Evolutionary conservation across 2,329 filamentous ascomycete species (phyloP).

Genomic region (Trichophyton schoenleinii): DNA sequence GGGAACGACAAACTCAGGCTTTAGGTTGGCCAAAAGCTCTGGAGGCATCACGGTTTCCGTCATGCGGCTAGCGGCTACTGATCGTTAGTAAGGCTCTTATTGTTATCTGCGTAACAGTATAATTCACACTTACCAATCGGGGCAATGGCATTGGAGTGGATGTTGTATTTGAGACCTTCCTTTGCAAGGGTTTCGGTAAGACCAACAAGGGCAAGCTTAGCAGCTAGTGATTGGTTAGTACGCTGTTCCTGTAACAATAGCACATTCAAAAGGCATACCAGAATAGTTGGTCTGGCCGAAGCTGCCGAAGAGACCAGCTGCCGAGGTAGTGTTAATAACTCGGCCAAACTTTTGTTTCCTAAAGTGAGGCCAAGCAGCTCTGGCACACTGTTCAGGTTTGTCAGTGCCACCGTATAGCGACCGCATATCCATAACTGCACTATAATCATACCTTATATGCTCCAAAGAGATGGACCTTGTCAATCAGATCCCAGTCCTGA

Average conservation of each 20-base stretch:
- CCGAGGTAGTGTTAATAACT: conserved; percentile 94
- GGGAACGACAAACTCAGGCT: conserved; percentile 91
- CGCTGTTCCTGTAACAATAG: conserved; percentile 13
- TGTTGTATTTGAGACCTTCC: conserved; percentile 97
- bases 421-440: not conserved
- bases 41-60: conserved; percentile 90
- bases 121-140: conserved; percentile 47
- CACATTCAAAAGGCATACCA: conserved; percentile 30
- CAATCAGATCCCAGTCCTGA: conserved; percentile 89
- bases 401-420: not conserved
- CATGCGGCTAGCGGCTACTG: conserved; percentile 75
- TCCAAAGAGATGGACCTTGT: conserved; percentile 82
- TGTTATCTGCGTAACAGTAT: not conserved
- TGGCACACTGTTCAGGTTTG: conserved; percentile 48
- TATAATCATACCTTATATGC: conserved; percentile 58
- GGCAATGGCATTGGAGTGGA: conserved; percentile 85
- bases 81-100: conserved; percentile 5
- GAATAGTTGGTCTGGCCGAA: conserved; percentile 97
- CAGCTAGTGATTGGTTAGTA: conserved; percentile 41
- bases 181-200: conserved; percentile 97
- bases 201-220: conserved; percentile 87
- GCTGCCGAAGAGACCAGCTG: conserved; percentile 85
- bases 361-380: conserved; percentile 94
- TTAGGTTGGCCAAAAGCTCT: conserved; percentile 73
- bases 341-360: conserved; percentile 97